Percentiles rank a stretch among this genome's conserved stretches.
phyloP scores from a whole-genome alignment of 2,329 filamentous ascomycete genomes.

The Penicillium oxalicum region DNA sequence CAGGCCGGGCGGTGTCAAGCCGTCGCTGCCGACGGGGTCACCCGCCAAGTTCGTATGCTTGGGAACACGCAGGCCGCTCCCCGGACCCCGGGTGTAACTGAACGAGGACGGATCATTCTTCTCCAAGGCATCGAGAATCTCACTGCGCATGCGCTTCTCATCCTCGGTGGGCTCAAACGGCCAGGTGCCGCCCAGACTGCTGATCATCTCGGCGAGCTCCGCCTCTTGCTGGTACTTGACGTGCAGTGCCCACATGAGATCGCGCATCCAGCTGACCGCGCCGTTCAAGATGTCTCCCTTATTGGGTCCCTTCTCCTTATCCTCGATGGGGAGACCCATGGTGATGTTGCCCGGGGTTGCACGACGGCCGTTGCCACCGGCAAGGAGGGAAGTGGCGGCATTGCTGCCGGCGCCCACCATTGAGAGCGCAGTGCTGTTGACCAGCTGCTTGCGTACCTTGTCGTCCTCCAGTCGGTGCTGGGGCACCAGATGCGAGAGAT shows the following conservation, averaged over 20 bases:
- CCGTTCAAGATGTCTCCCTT: conserved; percentile 98
- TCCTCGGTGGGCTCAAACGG: conserved; percentile 84
- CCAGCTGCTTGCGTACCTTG: conserved; percentile 89
- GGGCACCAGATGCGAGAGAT: conserved; percentile 88
- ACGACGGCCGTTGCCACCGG: conserved; percentile 74
- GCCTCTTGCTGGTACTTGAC: conserved; percentile 85
- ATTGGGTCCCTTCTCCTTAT: conserved; percentile 98
- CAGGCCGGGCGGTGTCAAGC: conserved; percentile 56
- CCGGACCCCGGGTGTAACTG: conserved; percentile 74
- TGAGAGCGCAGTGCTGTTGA: conserved; percentile 85
- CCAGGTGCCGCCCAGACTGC: conserved; percentile 65
- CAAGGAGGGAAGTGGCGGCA: conserved; percentile 74
- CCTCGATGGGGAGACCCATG: conserved; percentile 84
- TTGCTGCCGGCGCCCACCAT: conserved; percentile 59
- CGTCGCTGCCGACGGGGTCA: conserved; percentile 54
- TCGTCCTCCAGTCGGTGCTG: conserved; percentile 91
- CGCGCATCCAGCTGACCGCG: conserved; percentile 91
- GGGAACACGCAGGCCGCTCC: conserved; percentile 82
- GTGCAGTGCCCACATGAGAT: conserved; percentile 95
- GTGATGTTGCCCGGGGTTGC: conserved; percentile 81
- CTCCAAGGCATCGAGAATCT: conserved; percentile 78
- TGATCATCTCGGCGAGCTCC: conserved; percentile 70
- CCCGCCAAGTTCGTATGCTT: conserved; percentile 89
- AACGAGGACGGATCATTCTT: conserved; percentile 73
- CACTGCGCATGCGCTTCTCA: conserved; percentile 90